Evolutionary conservation across 1,139 yeast species (phyloP).

Genomic region (Lodderomyces elongisporus): DNA sequence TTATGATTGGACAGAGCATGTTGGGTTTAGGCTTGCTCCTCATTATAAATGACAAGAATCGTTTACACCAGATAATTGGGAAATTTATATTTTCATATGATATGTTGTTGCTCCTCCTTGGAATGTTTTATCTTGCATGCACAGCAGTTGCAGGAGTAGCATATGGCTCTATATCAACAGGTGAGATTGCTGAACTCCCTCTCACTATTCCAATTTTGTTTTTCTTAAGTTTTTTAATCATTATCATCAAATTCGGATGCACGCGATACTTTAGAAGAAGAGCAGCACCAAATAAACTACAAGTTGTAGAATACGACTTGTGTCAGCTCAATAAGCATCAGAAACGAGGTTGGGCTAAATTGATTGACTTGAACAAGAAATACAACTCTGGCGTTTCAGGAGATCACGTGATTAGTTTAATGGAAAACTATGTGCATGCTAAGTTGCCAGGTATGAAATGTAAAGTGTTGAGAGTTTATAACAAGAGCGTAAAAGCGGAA

Average conservation of each 20-base stretch:
- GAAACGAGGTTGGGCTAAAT: conserved; percentile 31
- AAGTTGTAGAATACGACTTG: conserved; percentile 32
- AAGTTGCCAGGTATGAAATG: conserved; percentile 28
- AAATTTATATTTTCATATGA: conserved; percentile 13
- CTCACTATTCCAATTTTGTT: conserved; percentile 14
- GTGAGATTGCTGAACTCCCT: conserved; percentile 10
- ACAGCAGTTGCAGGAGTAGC: conserved; percentile 9
- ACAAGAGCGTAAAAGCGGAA: conserved; percentile 4
- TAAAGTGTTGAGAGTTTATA: conserved; percentile 31
- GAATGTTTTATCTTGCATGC: conserved; percentile 8
- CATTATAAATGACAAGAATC: conserved; percentile 14
- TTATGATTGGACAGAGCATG: conserved; percentile 13
- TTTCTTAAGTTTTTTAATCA: conserved; percentile 10
- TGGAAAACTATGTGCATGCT: conserved; percentile 31
- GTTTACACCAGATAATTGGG: conserved; percentile 15
- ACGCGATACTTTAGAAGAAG: conserved; percentile 14
- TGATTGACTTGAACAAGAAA: conserved; percentile 29
- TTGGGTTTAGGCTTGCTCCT: conserved; percentile 13
- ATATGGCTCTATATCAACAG: conserved; percentile 7
- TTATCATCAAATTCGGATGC: conserved; percentile 11
- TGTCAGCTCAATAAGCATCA: conserved; percentile 22
- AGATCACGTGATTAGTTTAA: conserved; percentile 29
- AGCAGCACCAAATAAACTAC: conserved; percentile 15
- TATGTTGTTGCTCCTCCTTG: conserved; percentile 6
- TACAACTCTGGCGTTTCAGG: conserved; percentile 36